Base-by-base conservation (phyloP, 2,329 filamentous ascomycete genomes). In the Trichoderma polysporum region DNA sequence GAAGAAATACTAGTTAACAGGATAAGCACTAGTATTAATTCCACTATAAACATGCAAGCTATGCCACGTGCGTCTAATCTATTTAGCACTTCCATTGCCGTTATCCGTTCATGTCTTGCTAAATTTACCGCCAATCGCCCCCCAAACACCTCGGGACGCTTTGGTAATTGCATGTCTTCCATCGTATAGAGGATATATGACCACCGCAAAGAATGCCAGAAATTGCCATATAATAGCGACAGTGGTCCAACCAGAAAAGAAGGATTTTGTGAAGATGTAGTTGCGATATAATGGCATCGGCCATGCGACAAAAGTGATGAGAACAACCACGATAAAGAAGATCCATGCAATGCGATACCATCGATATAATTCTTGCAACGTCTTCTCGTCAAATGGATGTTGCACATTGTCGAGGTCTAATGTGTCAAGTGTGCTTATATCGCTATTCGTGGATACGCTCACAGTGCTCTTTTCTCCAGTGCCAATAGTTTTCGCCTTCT, bases 331-430 rank as follows among this genome's bases (percentile, higher is more conserved):
- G 7, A 66, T 53, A 10, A 66, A 66, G 31, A 66, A 66, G 15
- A 58, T 41, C 62, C 62, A 66, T n/a, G 62, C 62, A 10, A 66
- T 58, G 39, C 62, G 62, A 50, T 66, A 66, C 62, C 62, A 66
- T 1, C 52, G 45, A 25, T 41, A 17, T 4, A 66, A 22, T 31
- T 66, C 62, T 39, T 53, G 39, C 10, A 66, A 49, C 6, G 62
- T 66, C 29, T 57, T 53, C 29, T 58, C 62, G 9, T 22, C 37
- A 17, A 66, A 66, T 10, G 62, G 62, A 13, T 66, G 62, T 12
- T 56, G 62, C 29, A 66, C 53, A 31, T 58, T 58, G 15, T 66
- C 62, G 12, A 66, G 54, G 4, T 53, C 35, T 7, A 58, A 6
- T 12, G 10, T 39, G 4, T 53, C 35, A 10, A 58, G 10, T 12